Evolutionary conservation across 306 rosid species (phyloP).

Genomic region (Acacia confusa): DNA sequence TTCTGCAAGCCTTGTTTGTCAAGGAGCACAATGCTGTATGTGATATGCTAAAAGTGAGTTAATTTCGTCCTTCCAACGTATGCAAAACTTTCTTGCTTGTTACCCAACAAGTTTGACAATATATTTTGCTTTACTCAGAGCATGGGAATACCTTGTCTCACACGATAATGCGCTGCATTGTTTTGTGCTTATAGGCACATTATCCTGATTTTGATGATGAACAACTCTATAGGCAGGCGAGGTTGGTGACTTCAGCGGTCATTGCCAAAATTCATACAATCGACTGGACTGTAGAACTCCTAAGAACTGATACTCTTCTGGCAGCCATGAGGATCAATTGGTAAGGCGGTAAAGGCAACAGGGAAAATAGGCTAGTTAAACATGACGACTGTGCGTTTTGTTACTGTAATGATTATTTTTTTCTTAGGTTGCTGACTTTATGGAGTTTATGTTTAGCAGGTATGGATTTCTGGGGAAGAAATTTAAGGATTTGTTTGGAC

Average conservation of each 20-base stretch:
- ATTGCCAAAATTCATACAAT: slow-evolving; percentile 84
- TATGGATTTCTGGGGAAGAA: slow-evolving; percentile 79
- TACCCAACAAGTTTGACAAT: not conserved
- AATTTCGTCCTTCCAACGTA: not conserved
- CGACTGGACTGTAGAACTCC: slow-evolving; percentile 84
- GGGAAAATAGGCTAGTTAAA: not conserved
- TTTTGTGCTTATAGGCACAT: slow-evolving; percentile 40
- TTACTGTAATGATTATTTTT: not conserved
- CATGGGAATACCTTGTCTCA: not conserved
- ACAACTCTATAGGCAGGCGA: slow-evolving; percentile 63
- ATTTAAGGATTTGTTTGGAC: slow-evolving; percentile 67
- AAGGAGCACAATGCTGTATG: slow-evolving; percentile 80
- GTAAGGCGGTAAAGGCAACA: slow-evolving; percentile 34
- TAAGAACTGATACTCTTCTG: slow-evolving; percentile 62
- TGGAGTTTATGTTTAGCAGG: slow-evolving; percentile 40
- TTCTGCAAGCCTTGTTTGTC: slow-evolving; percentile 68
- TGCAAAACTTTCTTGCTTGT: not conserved
- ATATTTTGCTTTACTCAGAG: not conserved
- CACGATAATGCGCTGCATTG: not conserved
- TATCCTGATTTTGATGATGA: slow-evolving; percentile 66
- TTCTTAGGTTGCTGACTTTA: not conserved
- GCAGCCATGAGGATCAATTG: slow-evolving; percentile 78
- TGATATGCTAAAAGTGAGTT: slow-evolving; percentile 62
- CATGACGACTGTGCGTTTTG: not conserved
- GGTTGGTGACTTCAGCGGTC: slow-evolving; percentile 79